Evolutionary conservation across 768 basidiomycete genomes (phyloP), one percentile per base, ranked within the genome.

Genomic region (Agaricus blazei): DNA sequence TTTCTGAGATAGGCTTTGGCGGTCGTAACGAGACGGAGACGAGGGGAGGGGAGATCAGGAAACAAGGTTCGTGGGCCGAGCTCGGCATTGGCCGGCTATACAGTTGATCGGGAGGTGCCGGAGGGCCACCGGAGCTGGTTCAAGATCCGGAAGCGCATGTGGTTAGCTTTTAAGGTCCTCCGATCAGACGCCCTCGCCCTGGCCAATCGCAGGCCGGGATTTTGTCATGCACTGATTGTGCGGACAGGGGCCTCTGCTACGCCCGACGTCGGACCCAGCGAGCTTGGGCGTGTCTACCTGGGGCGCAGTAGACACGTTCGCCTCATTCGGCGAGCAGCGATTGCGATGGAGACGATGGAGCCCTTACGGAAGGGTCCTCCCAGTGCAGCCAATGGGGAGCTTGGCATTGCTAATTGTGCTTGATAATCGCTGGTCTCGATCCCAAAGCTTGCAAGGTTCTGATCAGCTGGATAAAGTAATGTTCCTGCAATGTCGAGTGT

Each of bases 1-100:
- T 72, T 68, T 68, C 59, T 57, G 55, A 62, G 62, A 34, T 34
- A 34, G 34, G 7, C 34, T 11, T 34, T 67, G 65, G 65, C 59
- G 63, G 56, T 59, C 59, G 54, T 62, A 61, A 48, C 59, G 60
- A 63, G 59, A 51, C 52, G 48, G 64, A 52, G 26, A 19, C 15
- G 36, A 29, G 9, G 4, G 40, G 48, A 48, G n/a, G 37, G 52
- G 15, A 36, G 52, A 40, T 29, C 38, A 41, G 19, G 31, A 59
- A 62, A 59, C 61, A 65, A 63, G 61, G 64, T 65, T 65, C 43
- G 12, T 3, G 9, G 43, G 64, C 64, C 61, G 61, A 3, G 23
- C 26, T 61, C 64, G 64, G 64, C 64, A 60, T 44, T 11, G 0
- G 2, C 12, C 12, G 23, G 26, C 52, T 65, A 56, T 62, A 61